Evolutionary conservation across 2,329 filamentous ascomycete genomes (phyloP), one percentile per base, ranked within the genome.

Genomic region (Amesomyces nigricolor): DNA sequence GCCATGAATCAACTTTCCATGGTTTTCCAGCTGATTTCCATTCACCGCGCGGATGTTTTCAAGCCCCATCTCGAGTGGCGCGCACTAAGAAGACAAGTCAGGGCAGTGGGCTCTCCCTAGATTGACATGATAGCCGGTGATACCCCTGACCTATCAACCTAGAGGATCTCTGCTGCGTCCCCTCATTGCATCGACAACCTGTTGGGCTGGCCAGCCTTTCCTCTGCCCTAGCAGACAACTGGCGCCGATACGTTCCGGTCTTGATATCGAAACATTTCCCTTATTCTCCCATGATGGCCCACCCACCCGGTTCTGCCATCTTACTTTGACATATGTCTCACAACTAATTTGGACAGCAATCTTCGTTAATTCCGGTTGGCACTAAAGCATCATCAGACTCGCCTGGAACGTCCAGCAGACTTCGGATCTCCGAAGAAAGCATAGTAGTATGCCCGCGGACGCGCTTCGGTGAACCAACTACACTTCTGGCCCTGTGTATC

Each of bases 271-370:
- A 56, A 43, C 44, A 38, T 45, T 52, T 49, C 58, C 45, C 51
- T 62, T 59, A 64, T 61, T 64, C 59, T 62, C 62, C 46, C 58
- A 60, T 59, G 58, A 58, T 63, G 62, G 58, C 59, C 62, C 61
- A 63, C 61, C 57, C 62, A 54, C 64, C 62, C 59, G 63, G 64
- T 62, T 67, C 61, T 67, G 52, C 64, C 62, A 66, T 61, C 64
- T 64, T 66, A 58, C 58, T 56, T 44, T 63, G 58, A 64, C 61
- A 64, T 62, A 57, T 9, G 32, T 35, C 32, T 64, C 58, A 61
- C 63, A 61, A 62, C 54, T 53, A 51, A 58, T 55, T 60, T 26
- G 22, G 22, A 26, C 22, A 26, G 59, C 54, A 57, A 60, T 54
- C 62, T 35, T 26, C 22, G 6, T 55, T 51, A 54, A 53, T 54